Conservation (phyloP, 441 rosid species). For the Isatis lusitanica region DNA sequence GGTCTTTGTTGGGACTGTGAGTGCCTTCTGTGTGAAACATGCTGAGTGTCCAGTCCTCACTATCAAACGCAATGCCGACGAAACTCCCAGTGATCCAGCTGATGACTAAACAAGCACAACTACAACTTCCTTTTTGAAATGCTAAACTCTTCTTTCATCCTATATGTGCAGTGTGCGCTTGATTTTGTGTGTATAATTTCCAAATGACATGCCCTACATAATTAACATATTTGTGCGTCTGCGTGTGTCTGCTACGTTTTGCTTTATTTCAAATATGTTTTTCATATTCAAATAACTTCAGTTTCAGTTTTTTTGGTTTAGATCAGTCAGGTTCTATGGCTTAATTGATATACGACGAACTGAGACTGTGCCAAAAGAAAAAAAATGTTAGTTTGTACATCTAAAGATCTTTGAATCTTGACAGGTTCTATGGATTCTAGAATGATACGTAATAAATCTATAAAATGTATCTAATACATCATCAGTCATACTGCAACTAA, state of each 20-base stretch:
- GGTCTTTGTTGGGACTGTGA: conserved; percentile 90
- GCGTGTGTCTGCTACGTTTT: background rate
- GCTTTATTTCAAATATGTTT: background rate
- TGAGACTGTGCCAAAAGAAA: no score
- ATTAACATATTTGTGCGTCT: background rate
- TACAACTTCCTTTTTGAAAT: background rate
- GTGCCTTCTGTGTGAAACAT: conserved; percentile 85
- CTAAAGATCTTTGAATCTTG: no score
- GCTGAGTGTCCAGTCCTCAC: conserved; percentile 86
- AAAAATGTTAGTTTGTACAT: no score
- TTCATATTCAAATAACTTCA: background rate
- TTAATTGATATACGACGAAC: no score
- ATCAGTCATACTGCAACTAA: background rate
- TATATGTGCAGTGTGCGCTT: background rate
- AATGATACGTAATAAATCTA: no score
- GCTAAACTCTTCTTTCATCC: background rate
- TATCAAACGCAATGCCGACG: conserved; percentile 77
- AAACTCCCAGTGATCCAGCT: conserved; percentile 81
- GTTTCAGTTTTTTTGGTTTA: background rate
- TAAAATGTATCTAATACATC: no score
- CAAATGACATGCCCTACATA: background rate
- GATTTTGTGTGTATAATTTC: conserved; percentile 20
- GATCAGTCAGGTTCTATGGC: background rate
- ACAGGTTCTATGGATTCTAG: no score
- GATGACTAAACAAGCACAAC: conserved; percentile 56